These are phyloP conservation scores for Santalum album DNA, from an alignment of 164 flowering plant species.

Conservation along the genomic window DNA sequence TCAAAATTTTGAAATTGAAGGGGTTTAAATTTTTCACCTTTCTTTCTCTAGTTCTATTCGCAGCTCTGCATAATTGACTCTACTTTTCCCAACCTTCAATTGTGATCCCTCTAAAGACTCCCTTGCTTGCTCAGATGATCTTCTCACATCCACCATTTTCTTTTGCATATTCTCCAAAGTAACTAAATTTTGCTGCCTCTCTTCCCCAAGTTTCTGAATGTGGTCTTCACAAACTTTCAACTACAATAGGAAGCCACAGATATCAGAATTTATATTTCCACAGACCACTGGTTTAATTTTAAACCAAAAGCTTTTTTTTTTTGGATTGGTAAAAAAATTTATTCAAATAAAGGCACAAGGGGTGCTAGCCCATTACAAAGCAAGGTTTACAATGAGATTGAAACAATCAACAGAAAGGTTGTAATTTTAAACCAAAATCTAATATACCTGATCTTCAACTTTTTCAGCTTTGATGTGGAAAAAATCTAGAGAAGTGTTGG, in stretches of 20 bases:
- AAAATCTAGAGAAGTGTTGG: slow-evolving; percentile 41
- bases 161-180: slow-evolving; percentile 46
- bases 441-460: slow-evolving; percentile 76
- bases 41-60: slow-evolving; percentile 71
- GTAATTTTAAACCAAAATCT: neutral
- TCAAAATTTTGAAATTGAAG: neutral
- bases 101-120: slow-evolving; percentile 50
- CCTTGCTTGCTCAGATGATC: slow-evolving; percentile 42
- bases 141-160: slow-evolving; percentile 47
- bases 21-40: slow-evolving; percentile 31
- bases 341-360: no score
- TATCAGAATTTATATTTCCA: neutral
- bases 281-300: no score
- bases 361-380: no score
- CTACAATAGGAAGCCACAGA: slow-evolving; percentile 31
- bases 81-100: slow-evolving; percentile 38
- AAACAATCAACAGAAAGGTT: neutral
- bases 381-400: neutral
- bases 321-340: no score
- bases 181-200: slow-evolving; percentile 38
- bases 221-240: slow-evolving; percentile 59
- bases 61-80: slow-evolving; percentile 35
- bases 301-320: no score
- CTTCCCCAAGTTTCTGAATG: slow-evolving; percentile 58
- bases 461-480: slow-evolving; percentile 43